Percentiles rank a stretch among this genome's conserved stretches.
phyloP scores from a whole-genome alignment of 2,329 filamentous ascomycete species.

The Colletotrichum sp. region DNA sequence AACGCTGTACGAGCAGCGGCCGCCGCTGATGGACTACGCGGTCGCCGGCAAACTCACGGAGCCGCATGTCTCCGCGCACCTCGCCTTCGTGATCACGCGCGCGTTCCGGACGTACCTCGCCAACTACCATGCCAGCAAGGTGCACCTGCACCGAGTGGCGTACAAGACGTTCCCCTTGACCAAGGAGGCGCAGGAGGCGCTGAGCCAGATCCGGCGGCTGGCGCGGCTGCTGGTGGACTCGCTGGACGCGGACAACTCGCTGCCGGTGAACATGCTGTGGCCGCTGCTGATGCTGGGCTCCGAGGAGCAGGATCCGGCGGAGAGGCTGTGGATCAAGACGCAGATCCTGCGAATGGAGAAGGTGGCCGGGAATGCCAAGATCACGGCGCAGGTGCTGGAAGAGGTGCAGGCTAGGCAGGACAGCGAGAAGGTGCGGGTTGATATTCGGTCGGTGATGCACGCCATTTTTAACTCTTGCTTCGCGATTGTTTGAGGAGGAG shows the following conservation, averaged over 20 bases:
- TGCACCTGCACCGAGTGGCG: conserved; percentile 62
- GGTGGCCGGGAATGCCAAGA: conserved; percentile 47
- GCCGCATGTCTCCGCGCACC: conserved; percentile 51
- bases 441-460: conserved; percentile 52
- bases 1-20: conserved; percentile 54
- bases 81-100: conserved; percentile 55
- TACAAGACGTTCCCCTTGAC: conserved; percentile 60
- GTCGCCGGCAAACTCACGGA: conserved; percentile 55
- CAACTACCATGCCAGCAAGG: conserved; percentile 61
- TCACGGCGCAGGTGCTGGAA: conserved; percentile 50
- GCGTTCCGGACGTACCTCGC: conserved; percentile 61
- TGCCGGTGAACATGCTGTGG: conserved; percentile 64
- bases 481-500: conserved; percentile 47
- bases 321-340: conserved; percentile 55
- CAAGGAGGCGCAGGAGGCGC: conserved; percentile 50
- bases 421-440: conserved; percentile 40
- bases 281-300: conserved; percentile 60
- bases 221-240: conserved; percentile 49
- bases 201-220: conserved; percentile 53
- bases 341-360: conserved; percentile 54
- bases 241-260: conserved; percentile 44
- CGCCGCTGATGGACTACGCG: conserved; percentile 61
- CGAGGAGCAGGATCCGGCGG: conserved; percentile 55
- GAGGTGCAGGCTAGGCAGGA: conserved; percentile 52
- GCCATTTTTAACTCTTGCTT: conserved; percentile 56